Evolutionary conservation across 208 protist species (phyloP).

Genomic region (Acanthamoeba healyi): DNA sequence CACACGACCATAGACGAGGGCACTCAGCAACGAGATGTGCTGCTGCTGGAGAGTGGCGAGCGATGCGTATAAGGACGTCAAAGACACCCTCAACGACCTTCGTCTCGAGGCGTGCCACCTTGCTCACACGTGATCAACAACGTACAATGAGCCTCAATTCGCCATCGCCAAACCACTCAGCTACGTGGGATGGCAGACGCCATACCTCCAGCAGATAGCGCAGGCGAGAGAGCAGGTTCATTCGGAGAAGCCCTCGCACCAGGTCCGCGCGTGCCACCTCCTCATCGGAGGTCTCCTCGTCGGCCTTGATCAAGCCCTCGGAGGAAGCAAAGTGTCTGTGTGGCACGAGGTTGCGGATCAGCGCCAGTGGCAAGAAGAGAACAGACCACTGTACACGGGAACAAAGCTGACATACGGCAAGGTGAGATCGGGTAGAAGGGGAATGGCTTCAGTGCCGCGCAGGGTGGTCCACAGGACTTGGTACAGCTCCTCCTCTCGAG

Average conservation of each 20-base stretch:
- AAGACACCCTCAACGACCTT: not conserved
- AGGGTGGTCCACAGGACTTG: not conserved
- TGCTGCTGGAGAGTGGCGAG: constrained; percentile 16
- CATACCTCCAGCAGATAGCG: constrained; percentile 33
- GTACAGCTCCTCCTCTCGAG: not conserved
- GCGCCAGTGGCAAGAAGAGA: too few species aligned
- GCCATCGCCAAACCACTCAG: too few species aligned
- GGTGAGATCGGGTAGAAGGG: not conserved
- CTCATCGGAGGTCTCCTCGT: not conserved
- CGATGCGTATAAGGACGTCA: constrained; percentile 7
- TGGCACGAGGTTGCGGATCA: too few species aligned
- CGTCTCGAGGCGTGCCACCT: not conserved
- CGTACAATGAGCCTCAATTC: not conserved
- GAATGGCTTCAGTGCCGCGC: not conserved
- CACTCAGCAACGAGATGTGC: not conserved
- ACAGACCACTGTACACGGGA: too few species aligned
- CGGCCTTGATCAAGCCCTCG: not conserved
- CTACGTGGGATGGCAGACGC: not conserved
- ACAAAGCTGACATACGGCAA: not conserved
- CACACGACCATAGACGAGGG: not conserved
- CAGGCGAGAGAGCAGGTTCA: not conserved
- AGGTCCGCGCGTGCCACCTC: not conserved
- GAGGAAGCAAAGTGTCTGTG: not conserved
- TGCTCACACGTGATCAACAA: not conserved
- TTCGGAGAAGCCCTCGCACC: not conserved